phyloP scores from a whole-genome alignment of 495 filamentous ascomycete genomes.

The Xylaria acuta region DNA sequence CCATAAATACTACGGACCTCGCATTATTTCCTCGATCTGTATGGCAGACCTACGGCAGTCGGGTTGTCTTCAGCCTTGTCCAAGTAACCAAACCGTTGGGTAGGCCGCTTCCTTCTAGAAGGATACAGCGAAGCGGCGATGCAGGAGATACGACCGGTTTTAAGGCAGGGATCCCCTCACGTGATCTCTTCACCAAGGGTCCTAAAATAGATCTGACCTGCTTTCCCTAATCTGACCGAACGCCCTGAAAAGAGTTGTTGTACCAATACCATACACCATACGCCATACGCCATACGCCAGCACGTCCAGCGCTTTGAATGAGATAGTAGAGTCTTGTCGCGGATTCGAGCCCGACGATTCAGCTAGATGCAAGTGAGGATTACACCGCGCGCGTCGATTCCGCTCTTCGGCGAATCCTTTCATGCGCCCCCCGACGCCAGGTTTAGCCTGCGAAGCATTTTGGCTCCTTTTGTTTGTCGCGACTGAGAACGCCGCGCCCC shows the following conservation, averaged over 20 bases:
- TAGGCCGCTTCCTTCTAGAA: background rate
- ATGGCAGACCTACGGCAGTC: background rate
- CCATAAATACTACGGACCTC: background rate
- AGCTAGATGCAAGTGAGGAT: conserved; percentile 18
- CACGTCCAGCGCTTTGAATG: conserved; percentile 12
- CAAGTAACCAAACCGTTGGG: background rate
- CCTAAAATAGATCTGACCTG: conserved; percentile 28
- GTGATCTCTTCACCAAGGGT: conserved; percentile 12
- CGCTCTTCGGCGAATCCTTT: conserved; percentile 11
- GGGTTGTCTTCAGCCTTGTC: background rate
- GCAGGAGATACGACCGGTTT: conserved; percentile 7
- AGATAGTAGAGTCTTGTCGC: conserved; percentile 12
- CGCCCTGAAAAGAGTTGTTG: conserved; percentile 21
- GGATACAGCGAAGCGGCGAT: background rate
- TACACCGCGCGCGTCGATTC: conserved; percentile 11
- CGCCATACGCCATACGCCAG: conserved; percentile 22
- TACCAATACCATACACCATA: conserved; percentile 21
- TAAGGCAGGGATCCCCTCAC: conserved; percentile 20
- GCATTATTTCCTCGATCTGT: background rate
- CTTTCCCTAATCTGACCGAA: conserved; percentile 24
- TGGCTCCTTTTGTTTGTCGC: conserved; percentile 22
- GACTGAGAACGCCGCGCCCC: conserved; percentile 18
- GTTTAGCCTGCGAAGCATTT: conserved; percentile 19
- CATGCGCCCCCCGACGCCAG: conserved; percentile 10
- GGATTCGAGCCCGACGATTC: conserved; percentile 8